Evolutionary conservation across 306 rosid species (phyloP).

Genomic region (Castanospermum australe): DNA sequence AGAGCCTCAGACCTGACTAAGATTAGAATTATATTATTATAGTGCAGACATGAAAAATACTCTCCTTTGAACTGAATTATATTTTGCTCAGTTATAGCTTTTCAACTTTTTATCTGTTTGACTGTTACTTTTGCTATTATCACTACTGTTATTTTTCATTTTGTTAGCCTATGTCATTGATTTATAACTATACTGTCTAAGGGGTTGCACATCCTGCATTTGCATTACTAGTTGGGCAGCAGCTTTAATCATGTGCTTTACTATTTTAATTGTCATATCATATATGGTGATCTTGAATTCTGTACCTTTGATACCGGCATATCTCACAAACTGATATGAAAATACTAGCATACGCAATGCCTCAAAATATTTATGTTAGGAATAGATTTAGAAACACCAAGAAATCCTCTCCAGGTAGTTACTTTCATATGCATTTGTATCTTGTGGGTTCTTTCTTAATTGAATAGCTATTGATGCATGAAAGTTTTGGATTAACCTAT

Average conservation of each 20-base stretch:
- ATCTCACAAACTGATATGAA: not conserved
- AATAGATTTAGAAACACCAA: not conserved
- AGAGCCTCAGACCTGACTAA: too few species aligned
- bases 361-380: not conserved
- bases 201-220: not conserved
- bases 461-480: not conserved
- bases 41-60: too few species aligned
- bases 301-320: not conserved
- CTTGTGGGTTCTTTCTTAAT: not conserved
- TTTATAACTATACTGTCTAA: not conserved
- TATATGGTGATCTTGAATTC: not conserved
- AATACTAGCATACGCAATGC: not conserved
- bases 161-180: not conserved
- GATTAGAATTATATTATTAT: too few species aligned
- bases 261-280: not conserved
- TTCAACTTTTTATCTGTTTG: too few species aligned
- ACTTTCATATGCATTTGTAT: not conserved
- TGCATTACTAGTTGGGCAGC: not conserved
- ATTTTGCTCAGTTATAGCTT: too few species aligned
- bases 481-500: not conserved
- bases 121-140: not conserved
- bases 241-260: not conserved
- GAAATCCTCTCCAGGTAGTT: not conserved
- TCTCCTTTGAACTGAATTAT: too few species aligned
- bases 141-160: not conserved